Evolutionary conservation across 768 basidiomycete species (phyloP).

Genomic region (Boletus patriciae): DNA sequence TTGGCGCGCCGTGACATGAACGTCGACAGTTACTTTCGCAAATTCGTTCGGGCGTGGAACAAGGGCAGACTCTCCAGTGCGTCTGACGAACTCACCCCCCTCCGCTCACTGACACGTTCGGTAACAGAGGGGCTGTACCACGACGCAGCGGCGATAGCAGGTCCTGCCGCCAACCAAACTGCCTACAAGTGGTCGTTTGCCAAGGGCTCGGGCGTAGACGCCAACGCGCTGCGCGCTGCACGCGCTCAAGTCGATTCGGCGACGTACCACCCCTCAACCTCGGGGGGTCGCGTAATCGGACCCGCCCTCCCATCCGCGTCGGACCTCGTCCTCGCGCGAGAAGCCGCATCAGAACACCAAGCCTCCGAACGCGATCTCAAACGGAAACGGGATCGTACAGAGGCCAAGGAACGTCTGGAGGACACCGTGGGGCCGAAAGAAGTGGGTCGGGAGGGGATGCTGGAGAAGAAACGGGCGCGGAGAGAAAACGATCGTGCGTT

Average conservation of each 20-base stretch:
- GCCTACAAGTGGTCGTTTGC: slow-evolving; percentile 88
- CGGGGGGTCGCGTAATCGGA: slow-evolving; percentile 49
- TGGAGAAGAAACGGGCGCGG: slow-evolving; percentile 81
- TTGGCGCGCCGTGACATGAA: slow-evolving; percentile 11
- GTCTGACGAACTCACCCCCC: background rate
- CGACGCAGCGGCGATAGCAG: slow-evolving; percentile 55
- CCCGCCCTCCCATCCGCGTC: slow-evolving; percentile 68
- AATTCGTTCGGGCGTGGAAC: slow-evolving; percentile 93
- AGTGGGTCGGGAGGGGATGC: slow-evolving; percentile 78
- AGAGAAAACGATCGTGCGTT: slow-evolving; percentile 71
- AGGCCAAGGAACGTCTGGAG: slow-evolving; percentile 68
- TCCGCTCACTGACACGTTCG: background rate
- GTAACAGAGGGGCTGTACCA: slow-evolving; percentile 54
- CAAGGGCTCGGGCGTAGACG: slow-evolving; percentile 59
- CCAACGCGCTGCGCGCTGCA: slow-evolving; percentile 54
- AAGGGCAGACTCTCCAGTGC: slow-evolving; percentile 67
- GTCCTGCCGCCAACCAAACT: slow-evolving; percentile 67
- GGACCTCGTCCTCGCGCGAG: slow-evolving; percentile 69
- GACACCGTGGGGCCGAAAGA: slow-evolving; percentile 79
- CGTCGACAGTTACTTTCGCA: slow-evolving; percentile 75
- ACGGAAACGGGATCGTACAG: slow-evolving; percentile 66
- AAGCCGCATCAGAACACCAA: slow-evolving; percentile 53
- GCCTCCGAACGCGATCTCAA: slow-evolving; percentile 54
- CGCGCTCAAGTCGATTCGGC: slow-evolving; percentile 57
- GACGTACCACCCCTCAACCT: slow-evolving; percentile 34